Evolutionary conservation across 2,329 filamentous ascomycete genomes (phyloP), one percentile per base, ranked within the genome.

Genomic region (Alternaria atra): DNA sequence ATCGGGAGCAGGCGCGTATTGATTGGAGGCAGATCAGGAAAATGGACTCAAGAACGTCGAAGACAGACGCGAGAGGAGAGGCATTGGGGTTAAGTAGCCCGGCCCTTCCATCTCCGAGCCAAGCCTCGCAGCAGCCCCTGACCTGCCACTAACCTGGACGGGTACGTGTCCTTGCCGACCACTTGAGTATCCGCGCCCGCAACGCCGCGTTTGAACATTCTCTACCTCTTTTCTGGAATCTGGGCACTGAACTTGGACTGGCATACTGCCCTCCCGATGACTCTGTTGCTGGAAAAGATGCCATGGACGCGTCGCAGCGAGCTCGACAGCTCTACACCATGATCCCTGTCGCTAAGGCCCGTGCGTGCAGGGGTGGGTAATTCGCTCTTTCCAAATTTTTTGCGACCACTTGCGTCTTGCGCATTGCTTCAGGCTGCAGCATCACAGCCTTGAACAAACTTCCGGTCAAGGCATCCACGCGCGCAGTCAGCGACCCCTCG

Each of bases 21-120:
- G 73, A 74, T 75, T 73, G 73, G 73, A 72, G 68, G 71, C 71
- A 70, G 72, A 68, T 71, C 69, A 69, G 65, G 69, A 70, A 68
- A 68, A 69, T 65, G 63, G 58, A 62, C 53, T 61, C 43, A 60
- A 57, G 60, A 63, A 60, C 57, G 60, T 60, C 57, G 52, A 63
- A 63, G 70, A 48, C 63, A 63, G 70, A 48, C 63, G 61, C 63
- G 61, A 64, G 60, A 58, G 57, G 61, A 66, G 48, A 53, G 59
- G 64, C 54, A 66, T 61, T 60, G 63, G 62, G 66, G 63, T 58
- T 62, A 62, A 58, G 61, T 60, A 63, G 65, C 69, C 67, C 67
- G 60, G 57, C 56, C 61, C 55, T 60, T 61, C 59, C 61, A 52
- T 66, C 69, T 66, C 64, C 63, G 60, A 65, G 65, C 64, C 64